Evolutionary conservation across 1,139 yeast species (phyloP), one percentile per base, ranked within the genome.

Genomic region (Suhomyces anneliseae): DNA sequence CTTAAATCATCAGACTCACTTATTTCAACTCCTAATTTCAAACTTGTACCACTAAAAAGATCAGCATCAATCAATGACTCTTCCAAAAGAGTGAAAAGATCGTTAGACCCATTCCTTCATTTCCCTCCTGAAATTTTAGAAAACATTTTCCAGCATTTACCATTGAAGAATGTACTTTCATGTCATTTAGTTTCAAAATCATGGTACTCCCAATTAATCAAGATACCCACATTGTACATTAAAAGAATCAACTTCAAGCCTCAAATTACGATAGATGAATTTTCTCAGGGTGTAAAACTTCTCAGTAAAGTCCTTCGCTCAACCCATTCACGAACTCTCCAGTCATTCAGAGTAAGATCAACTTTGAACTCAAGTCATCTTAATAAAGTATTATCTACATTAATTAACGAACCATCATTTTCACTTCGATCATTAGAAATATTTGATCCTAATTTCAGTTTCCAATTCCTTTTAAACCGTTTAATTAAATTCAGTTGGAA

Each of bases 61-160:
- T 7, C 42, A 2, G 29, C 34, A 7, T 33, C 44, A 10, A 7
- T 27, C 14, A 10, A 15, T 1, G 11, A n/a, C 7, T 24, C n/a
- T 3, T 19, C 38, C 14, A 42, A 46, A 12, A 46, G 31, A 32
- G 4, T 29, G 1, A 39, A 32, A 10, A n/a, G 14, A 10, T 15
- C 41, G 2, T 19, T 49, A 6, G 78, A 74, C 50, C 74, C 74
- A 0, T 54, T 74, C 34, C 35, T 24, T 0, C 46, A 46, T 24
- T 54, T 74, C 2, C 72, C 75, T 1, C 40, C 52, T 7, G 79
- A 74, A 43, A 45, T 72, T 2, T 49, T 74, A 1, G 64, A 61
- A 12, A 7, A 49, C 2, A 59, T 74, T 0, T 72, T 73, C 48
- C 15, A 42, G 7, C 43, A 54, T 9, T 40, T 73, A 6, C 52